These are phyloP conservation scores for Pascua guehoae DNA, from an alignment of 1,284 basidiomycete species.

Conservation along the genomic window DNA sequence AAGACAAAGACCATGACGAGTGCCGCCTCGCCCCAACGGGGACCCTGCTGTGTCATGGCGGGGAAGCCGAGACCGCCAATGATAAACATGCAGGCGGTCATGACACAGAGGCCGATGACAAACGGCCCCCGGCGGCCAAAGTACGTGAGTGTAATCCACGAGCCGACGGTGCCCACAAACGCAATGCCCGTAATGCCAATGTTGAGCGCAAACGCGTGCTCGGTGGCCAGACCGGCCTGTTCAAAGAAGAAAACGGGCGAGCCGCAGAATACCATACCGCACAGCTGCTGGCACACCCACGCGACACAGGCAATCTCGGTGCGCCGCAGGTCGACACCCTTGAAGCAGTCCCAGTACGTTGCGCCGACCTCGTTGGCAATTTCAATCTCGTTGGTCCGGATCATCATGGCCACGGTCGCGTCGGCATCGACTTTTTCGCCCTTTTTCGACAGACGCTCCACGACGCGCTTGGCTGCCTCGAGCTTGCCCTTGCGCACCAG, in stretches of 20 bases:
- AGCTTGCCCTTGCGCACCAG: constrained; percentile 27
- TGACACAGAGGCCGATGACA: constrained; percentile 47
- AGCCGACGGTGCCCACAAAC: constrained; percentile 45
- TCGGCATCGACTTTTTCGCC: constrained; percentile 25
- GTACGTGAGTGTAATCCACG: constrained; percentile 40
- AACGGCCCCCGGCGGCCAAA: constrained; percentile 52
- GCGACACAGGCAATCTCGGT: constrained; percentile 16
- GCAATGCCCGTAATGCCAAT: constrained; percentile 46
- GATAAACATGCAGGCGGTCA: constrained; percentile 48
- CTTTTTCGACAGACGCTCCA: constrained; percentile 20
- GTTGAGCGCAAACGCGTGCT: constrained; percentile 30
- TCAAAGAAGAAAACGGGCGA: constrained; percentile 28
- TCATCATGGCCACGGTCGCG: constrained; percentile 33
- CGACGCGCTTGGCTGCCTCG: constrained; percentile 18
- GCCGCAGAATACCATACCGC: constrained; percentile 22
- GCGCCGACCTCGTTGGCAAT: constrained; percentile 19
- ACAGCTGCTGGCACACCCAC: constrained; percentile 22
- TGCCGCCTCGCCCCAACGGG: constrained; percentile 16
- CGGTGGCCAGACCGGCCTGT: constrained; percentile 15
- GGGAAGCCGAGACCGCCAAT: constrained; percentile 42
- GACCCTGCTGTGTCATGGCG: background rate
- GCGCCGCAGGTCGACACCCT: constrained; percentile 21
- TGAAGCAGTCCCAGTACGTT: constrained; percentile 33
- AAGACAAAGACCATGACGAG: constrained; percentile 27
- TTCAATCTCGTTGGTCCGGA: constrained; percentile 34